These are phyloP conservation scores for Penicillium odoratum DNA, from an alignment of 495 filamentous ascomycete genomes.

Conservation along the genomic window DNA sequence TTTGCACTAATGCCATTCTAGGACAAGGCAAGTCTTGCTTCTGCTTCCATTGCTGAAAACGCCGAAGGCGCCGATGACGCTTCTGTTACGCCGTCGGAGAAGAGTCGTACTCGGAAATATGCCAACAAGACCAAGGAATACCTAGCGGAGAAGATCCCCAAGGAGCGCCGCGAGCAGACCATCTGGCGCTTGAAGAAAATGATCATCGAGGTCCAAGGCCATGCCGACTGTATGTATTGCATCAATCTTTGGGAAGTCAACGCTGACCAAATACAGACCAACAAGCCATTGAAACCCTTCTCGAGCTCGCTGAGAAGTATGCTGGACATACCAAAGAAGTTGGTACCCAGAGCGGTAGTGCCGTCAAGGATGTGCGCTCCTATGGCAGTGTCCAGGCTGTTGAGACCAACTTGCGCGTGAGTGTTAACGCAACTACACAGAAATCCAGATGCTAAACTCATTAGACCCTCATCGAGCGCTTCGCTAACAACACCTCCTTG, in stretches of 20 bases:
- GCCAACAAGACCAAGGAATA: constrained; percentile 65
- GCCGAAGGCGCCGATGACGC: constrained; percentile 7
- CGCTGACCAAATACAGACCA: constrained; percentile 54
- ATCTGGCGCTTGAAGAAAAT: constrained; percentile 97
- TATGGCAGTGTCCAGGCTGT: constrained; percentile 62
- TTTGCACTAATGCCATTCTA: constrained; percentile 15
- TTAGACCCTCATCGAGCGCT: constrained; percentile 79
- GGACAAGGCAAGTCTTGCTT: constrained; percentile 20
- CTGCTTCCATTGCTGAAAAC: constrained; percentile 12
- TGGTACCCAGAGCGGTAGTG: constrained; percentile 59
- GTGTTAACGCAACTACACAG: neutral
- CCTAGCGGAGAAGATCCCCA: constrained; percentile 76
- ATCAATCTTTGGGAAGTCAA: neutral
- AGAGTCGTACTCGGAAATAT: constrained; percentile 29
- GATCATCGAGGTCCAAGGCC: constrained; percentile 91
- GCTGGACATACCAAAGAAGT: constrained; percentile 68
- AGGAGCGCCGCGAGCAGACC: constrained; percentile 91
- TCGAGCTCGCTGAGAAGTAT: constrained; percentile 84
- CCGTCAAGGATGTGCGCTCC: constrained; percentile 68
- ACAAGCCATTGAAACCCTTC: constrained; percentile 80
- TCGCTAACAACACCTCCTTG: constrained; percentile 88
- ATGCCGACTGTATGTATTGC: constrained; percentile 70
- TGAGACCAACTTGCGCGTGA: constrained; percentile 71
- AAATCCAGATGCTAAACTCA: constrained; percentile 34
- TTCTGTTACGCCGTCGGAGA: constrained; percentile 20